A percentile compares a stretch with the other conserved stretches of the same genome.
Evolutionary conservation across 1,284 basidiomycete species (phyloP).

Genomic region (Tetrapyrgos nigripes): DNA sequence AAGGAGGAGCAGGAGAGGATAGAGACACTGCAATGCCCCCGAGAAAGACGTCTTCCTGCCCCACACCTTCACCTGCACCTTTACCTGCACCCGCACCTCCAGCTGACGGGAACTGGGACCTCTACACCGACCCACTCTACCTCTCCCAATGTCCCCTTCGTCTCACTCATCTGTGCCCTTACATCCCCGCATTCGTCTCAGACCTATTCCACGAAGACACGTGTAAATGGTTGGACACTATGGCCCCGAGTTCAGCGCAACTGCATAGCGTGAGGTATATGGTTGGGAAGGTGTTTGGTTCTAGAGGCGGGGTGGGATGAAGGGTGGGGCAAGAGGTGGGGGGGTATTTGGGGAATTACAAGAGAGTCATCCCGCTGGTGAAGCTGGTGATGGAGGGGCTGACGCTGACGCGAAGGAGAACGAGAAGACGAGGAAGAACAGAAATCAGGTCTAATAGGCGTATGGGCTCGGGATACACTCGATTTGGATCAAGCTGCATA

Average conservation of each 20-base stretch:
- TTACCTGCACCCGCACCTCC: too few relatives aligned
- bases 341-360: constrained; percentile 50
- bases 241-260: constrained; percentile 80
- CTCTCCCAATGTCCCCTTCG: constrained; percentile 24
- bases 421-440: neutral
- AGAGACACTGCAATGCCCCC: neutral
- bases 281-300: constrained; percentile 55
- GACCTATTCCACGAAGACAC: constrained; percentile 57
- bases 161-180: constrained; percentile 55
- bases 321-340: neutral
- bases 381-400: constrained; percentile 2
- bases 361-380: constrained; percentile 22
- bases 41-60: constrained; percentile 3
- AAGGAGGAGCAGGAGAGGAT: too few relatives aligned
- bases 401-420: neutral
- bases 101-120: neutral
- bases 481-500: constrained; percentile 57
- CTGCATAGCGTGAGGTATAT: constrained; percentile 68
- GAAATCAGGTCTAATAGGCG: constrained; percentile 42
- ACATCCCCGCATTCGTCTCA: too few relatives aligned
- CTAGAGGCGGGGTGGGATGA: constrained; percentile 30
- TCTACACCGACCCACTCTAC: neutral
- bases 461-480: constrained; percentile 72
- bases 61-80: neutral
- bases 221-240: constrained; percentile 60